These are phyloP conservation scores for Exophiala viscosa DNA, from an alignment of 2,329 filamentous ascomycete species.

Conservation along the genomic window DNA sequence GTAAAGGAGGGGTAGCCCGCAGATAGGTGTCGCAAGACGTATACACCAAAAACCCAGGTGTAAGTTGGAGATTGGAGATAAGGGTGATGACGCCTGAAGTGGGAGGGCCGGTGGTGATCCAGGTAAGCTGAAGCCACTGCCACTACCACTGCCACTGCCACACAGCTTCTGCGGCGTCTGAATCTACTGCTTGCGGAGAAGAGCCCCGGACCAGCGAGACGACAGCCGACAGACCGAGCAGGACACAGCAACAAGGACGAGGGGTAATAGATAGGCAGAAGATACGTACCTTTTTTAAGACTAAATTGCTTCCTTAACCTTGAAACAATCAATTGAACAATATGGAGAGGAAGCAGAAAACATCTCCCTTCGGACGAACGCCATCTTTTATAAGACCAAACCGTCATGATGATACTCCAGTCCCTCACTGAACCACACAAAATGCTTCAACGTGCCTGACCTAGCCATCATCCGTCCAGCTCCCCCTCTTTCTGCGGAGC, in stretches of 20 bases:
- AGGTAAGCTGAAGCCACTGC: background rate
- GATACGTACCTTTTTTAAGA: conserved; percentile 14
- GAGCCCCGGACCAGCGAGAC: no score
- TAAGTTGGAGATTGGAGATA: background rate
- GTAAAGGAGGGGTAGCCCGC: background rate
- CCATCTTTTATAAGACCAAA: conserved; percentile 10
- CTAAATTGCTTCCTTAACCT: background rate
- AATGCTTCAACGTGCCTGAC: background rate
- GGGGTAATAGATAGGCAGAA: background rate
- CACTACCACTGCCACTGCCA: no score
- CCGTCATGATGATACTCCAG: background rate
- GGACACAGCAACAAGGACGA: background rate
- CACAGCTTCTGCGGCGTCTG: no score
- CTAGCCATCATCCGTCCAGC: background rate
- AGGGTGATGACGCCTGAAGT: background rate
- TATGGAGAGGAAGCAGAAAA: no score
- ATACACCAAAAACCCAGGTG: no score
- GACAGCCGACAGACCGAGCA: background rate
- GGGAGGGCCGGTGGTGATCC: background rate
- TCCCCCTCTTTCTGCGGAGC: conserved; percentile 10
- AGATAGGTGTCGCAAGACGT: background rate
- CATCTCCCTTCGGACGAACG: conserved; percentile 11
- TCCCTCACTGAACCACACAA: conserved; percentile 1
- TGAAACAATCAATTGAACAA: background rate
- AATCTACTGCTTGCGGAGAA: no score